Evolutionary conservation across 139 green algal species (phyloP).

Genomic region (Dunaliella sp.): DNA sequence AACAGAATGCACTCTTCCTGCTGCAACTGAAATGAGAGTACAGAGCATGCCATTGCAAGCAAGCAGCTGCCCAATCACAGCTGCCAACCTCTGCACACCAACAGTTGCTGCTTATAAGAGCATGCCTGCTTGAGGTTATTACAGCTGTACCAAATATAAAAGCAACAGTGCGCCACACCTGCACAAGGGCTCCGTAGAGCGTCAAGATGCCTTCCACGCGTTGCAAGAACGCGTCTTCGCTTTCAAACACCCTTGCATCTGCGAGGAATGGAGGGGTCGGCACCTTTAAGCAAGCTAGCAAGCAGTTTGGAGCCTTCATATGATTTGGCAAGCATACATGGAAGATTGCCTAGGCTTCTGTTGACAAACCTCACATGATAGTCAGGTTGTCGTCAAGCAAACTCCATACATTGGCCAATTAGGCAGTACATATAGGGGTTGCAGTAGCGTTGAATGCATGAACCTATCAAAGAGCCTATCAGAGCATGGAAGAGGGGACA

Average conservation of each 20-base stretch:
- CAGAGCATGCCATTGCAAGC: not conserved
- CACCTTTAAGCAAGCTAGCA: not conserved
- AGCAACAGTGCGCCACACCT: conserved; percentile 27
- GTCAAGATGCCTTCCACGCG: conserved; percentile 55
- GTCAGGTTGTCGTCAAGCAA: too few relatives aligned
- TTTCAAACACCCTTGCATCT: conserved; percentile 27
- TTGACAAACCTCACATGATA: too few relatives aligned
- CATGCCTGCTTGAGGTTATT: not conserved
- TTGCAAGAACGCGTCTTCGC: conserved; percentile 13
- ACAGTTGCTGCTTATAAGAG: not conserved
- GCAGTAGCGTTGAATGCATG: too few relatives aligned
- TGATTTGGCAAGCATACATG: not conserved
- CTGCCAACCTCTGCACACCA: not conserved
- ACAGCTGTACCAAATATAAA: not conserved
- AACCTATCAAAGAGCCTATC: too few relatives aligned
- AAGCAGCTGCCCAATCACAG: not conserved
- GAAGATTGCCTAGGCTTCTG: too few relatives aligned
- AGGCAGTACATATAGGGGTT: too few relatives aligned
- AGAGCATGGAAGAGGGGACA: too few relatives aligned
- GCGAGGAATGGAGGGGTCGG: conserved; percentile 4
- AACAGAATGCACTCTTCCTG: not conserved
- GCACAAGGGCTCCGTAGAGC: conserved; percentile 66
- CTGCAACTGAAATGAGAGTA: not conserved
- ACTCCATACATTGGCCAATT: too few relatives aligned
- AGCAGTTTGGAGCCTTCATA: not conserved